These are phyloP conservation scores for Tolypocladium cylindrosporum DNA, from an alignment of 2,329 filamentous ascomycete genomes.

Conservation along the genomic window DNA sequence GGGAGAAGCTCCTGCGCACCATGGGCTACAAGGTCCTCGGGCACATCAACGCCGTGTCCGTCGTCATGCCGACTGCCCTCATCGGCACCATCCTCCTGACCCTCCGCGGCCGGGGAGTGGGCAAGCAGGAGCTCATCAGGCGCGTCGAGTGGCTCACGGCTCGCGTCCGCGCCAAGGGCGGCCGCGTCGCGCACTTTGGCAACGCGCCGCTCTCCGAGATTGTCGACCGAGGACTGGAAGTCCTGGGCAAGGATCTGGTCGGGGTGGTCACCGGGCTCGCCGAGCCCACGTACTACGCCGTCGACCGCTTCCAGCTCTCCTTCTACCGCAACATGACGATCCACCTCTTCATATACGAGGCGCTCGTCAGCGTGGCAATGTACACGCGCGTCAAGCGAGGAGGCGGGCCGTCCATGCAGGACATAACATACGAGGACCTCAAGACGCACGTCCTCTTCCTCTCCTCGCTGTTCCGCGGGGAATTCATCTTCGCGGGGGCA, in stretches of 20 bases:
- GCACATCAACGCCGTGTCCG: slow-evolving; percentile 91
- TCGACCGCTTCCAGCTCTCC: slow-evolving; percentile 91
- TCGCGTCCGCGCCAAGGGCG: slow-evolving; percentile 75
- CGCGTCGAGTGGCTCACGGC: slow-evolving; percentile 84
- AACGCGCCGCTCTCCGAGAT: slow-evolving; percentile 70
- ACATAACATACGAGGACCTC: slow-evolving; percentile 65
- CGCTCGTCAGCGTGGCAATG: slow-evolving; percentile 79
- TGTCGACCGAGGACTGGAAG: slow-evolving; percentile 81
- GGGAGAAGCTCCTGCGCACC: slow-evolving; percentile 69
- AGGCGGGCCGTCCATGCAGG: slow-evolving; percentile 72
- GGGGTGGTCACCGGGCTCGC: slow-evolving; percentile 68
- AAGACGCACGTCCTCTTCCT: slow-evolving; percentile 77
- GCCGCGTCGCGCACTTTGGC: slow-evolving; percentile 88
- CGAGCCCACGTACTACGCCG: slow-evolving; percentile 88
- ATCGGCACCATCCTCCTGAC: slow-evolving; percentile 92
- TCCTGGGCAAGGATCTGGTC: slow-evolving; percentile 82
- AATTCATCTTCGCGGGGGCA: slow-evolving; percentile 92
- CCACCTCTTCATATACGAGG: slow-evolving; percentile 90
- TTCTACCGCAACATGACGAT: slow-evolving; percentile 99
- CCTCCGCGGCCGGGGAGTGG: slow-evolving; percentile 81
- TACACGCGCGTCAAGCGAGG: slow-evolving; percentile 87
- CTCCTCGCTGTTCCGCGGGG: slow-evolving; percentile 85
- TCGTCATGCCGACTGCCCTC: slow-evolving; percentile 95
- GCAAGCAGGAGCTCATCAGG: slow-evolving; percentile 73
- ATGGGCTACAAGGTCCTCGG: slow-evolving; percentile 86